Evolutionary conservation across 1,284 basidiomycete genomes (phyloP), one percentile per base, ranked within the genome.

Genomic region (Fomitopsis schrenkii): DNA sequence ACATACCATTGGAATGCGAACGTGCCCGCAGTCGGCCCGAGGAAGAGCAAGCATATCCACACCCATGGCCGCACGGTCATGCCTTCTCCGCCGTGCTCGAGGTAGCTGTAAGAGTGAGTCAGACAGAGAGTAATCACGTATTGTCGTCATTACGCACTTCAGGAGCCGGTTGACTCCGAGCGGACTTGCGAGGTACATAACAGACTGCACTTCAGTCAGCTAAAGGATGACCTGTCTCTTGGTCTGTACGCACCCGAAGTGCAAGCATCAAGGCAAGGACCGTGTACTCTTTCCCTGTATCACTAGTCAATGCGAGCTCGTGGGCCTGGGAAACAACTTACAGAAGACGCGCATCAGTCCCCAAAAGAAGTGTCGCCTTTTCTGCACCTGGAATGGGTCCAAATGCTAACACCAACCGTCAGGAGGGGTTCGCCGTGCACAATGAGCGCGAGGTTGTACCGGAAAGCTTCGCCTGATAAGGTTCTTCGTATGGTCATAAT

Each of bases 41-140:
- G 17, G 71, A 88, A 86, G 10, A 91, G 76, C 71, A 80, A 77
- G 2, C 76, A 55, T 53, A 90, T 81, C 88, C 89, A 91, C 5
- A 90, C 80, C 82, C 77, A 80, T 0, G 83, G 81, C 7, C 75
- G 72, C 33, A 82, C 71, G 2, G 67, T 62, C 0, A 76, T 70
- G 12, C 68, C 74, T 26, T 76, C 64, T 3, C 78, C 79, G 15
- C 74, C 71, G 2, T 66, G 72, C 64, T 83, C 76, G 14, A 85
- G 68, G 64, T 82, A 83, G 26, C 73, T 76, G 53, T 14, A 2
- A 22, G 6, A 5, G 3, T 22, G 0, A 4, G 28, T 50, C 12
- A 50, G 48, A 4, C 4, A 50, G 9, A 30, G 17, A 19, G 9
- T 2, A 1, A 15, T 15, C 12, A 40, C 10, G n/a, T 17, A 28